Conservation (phyloP, 176 grass and related monocot genomes). For the Bothriochloa decipiens region DNA sequence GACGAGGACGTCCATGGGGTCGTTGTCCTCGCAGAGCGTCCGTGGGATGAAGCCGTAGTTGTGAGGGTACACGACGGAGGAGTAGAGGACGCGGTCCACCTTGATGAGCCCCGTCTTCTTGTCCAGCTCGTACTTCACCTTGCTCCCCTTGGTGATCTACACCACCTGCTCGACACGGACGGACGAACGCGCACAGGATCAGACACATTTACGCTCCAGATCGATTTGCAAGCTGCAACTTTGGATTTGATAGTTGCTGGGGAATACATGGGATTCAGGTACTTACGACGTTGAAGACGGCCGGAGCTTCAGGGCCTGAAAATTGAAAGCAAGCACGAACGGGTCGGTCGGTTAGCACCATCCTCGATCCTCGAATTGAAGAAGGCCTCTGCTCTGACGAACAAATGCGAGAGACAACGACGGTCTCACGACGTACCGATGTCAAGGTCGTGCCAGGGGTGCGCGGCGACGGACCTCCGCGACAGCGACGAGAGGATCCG, state of each 20-base stretch:
- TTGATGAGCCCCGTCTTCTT: conserved; percentile 96
- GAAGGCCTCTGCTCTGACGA: no score
- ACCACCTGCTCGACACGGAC: conserved; percentile 53
- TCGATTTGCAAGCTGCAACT: not conserved
- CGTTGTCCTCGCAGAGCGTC: conserved; percentile 94
- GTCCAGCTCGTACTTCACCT: conserved; percentile 98
- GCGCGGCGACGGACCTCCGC: conserved; percentile 88
- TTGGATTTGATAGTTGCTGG: not conserved
- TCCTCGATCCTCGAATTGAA: not conserved
- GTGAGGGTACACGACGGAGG: conserved; percentile 93
- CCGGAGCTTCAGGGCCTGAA: conserved; percentile 74
- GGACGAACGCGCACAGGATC: not conserved
- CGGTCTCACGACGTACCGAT: no score
- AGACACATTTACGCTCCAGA: not conserved
- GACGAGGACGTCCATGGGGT: conserved; percentile 92
- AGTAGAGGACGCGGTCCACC: conserved; percentile 88
- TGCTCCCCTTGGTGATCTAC: conserved; percentile 93
- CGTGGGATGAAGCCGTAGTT: conserved; percentile 95
- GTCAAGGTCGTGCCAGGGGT: conserved; percentile 98
- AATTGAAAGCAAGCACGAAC: not conserved
- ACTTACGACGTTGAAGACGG: conserved; percentile 91
- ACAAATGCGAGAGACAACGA: no score
- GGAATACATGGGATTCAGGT: not conserved
- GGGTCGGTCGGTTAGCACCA: no score
- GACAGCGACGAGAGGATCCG: conserved; percentile 88